Evolutionary conservation across 345 rosid species (phyloP), one percentile per base, ranked within the genome.

Genomic region (Lagerstroemia speciosa): DNA sequence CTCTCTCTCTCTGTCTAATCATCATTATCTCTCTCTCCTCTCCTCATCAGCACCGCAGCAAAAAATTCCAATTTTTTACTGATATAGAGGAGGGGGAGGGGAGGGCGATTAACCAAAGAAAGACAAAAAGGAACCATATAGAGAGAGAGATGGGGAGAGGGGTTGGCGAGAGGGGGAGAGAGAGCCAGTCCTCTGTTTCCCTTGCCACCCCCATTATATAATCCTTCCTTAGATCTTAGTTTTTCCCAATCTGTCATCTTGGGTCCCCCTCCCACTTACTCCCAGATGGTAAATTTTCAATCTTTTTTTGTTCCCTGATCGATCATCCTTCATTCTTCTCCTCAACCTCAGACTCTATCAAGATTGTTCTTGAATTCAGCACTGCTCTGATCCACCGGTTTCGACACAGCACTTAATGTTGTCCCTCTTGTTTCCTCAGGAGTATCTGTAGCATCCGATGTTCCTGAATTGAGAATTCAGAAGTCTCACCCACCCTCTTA

Each of bases 161-260:
- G 41, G 37, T 37, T 27, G 90, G 80, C 83, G 78, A 86, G 43
- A 29, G 27, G 31, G 26, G 14, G 46, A 38, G 30, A n/a, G 45
- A 62, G 68, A 72, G 79, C 75, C 83, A 82, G 82, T 85, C 77
- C 83, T 80, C 80, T 75, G 84, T 83, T 79, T 81, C 80, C 86
- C 78, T 83, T 84, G 83, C 78, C 41, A 82, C 72, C 82, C 82
- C 75, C 81, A 71, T 71, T 75, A 34, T 65, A 43, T 36, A 67
- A 70, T 78, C 74, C 77, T 77, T 79, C 67, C 73, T 81, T 81
- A 87, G 97, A 93, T 93, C 98, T 90, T 93, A 86, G 76, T 40
- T 80, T 50, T 77, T 77, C 80, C 77, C 82, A 79, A 73, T 84
- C 82, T 46, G 79, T 83, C 80, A 75, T 80, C 88, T 64, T 82